Evolutionary conservation across 805 yeast genomes (phyloP).

Genomic region (Suhomyces prunicola): DNA sequence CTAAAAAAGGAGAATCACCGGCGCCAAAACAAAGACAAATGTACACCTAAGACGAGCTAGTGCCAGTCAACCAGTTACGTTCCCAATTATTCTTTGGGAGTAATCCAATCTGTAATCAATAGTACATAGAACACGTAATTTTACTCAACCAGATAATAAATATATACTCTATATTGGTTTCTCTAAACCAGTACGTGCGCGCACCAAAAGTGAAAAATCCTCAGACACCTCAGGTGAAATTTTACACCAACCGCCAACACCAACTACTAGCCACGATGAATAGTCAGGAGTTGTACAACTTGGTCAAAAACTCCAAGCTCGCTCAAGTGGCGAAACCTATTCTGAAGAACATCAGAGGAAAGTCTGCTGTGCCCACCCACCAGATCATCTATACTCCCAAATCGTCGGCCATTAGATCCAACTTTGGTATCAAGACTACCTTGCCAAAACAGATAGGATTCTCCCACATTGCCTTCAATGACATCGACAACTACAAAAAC

Average conservation of each 20-base stretch:
- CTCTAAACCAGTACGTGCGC: neutral
- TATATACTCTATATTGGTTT: too few relatives aligned
- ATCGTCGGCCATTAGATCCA: constrained; percentile 59
- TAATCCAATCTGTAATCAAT: too few relatives aligned
- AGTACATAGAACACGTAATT: too few relatives aligned
- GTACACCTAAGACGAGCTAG: too few relatives aligned
- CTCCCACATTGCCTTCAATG: constrained; percentile 59
- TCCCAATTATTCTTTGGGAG: too few relatives aligned
- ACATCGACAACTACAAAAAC: constrained; percentile 62
- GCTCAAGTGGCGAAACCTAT: constrained; percentile 46
- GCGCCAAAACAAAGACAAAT: neutral
- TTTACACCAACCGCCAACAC: neutral
- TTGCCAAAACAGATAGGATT: constrained; percentile 61
- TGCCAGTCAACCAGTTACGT: too few relatives aligned
- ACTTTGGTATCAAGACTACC: constrained; percentile 72
- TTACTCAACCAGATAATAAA: too few relatives aligned
- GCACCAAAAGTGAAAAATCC: constrained; percentile 1
- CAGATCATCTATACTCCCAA: constrained; percentile 71
- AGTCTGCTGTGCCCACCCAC: constrained; percentile 54
- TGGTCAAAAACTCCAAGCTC: constrained; percentile 39
- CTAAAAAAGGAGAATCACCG: constrained; percentile 13
- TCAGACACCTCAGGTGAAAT: neutral
- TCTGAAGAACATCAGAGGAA: constrained; percentile 28
- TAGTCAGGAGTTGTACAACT: constrained; percentile 30
- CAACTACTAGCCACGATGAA: constrained; percentile 15